phyloP scores from a whole-genome alignment of 768 basidiomycete genomes.

The Gloeostereum incarnatum region DNA sequence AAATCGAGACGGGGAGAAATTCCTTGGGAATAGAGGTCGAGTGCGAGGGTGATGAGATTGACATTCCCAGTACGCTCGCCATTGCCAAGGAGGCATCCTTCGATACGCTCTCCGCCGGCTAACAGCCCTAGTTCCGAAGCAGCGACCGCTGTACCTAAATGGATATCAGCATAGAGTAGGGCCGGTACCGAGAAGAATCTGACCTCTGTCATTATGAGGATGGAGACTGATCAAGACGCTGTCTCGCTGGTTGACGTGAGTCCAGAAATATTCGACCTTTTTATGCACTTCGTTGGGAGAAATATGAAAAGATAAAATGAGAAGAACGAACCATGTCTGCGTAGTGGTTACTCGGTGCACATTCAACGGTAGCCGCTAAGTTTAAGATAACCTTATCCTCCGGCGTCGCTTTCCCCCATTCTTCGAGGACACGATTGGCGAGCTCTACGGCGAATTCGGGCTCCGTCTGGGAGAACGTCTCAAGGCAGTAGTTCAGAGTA shows the following conservation, averaged over 20 bases:
- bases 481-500: slow-evolving; percentile 79
- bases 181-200: slow-evolving; percentile 3
- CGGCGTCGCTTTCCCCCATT: slow-evolving; percentile 60
- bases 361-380: slow-evolving; percentile 77
- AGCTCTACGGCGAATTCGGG: slow-evolving; percentile 71
- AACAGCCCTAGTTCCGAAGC: slow-evolving; percentile 72
- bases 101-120: slow-evolving; percentile 76
- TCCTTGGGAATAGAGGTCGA: slow-evolving; percentile 81
- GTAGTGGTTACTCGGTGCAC: slow-evolving; percentile 77
- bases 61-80: slow-evolving; percentile 86
- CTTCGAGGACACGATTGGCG: slow-evolving; percentile 61
- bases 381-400: slow-evolving; percentile 75
- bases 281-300: slow-evolving; percentile 2
- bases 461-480: slow-evolving; percentile 82
- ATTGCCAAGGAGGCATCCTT: slow-evolving; percentile 79
- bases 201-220: slow-evolving; percentile 77
- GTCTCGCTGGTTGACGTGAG: slow-evolving; percentile 62
- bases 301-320: background rate
- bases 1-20: slow-evolving; percentile 71
- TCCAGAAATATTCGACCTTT: slow-evolving; percentile 72
- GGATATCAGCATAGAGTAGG: slow-evolving; percentile 1
- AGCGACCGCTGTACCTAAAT: slow-evolving; percentile 61
- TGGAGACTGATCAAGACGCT: slow-evolving; percentile 67
- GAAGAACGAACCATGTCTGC: slow-evolving; percentile 55
- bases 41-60: slow-evolving; percentile 72